Percentiles rank a stretch among this genome's conserved stretches.
Evolutionary conservation across 106 monocot species (phyloP).

Genomic region (Allium fistulosum): DNA sequence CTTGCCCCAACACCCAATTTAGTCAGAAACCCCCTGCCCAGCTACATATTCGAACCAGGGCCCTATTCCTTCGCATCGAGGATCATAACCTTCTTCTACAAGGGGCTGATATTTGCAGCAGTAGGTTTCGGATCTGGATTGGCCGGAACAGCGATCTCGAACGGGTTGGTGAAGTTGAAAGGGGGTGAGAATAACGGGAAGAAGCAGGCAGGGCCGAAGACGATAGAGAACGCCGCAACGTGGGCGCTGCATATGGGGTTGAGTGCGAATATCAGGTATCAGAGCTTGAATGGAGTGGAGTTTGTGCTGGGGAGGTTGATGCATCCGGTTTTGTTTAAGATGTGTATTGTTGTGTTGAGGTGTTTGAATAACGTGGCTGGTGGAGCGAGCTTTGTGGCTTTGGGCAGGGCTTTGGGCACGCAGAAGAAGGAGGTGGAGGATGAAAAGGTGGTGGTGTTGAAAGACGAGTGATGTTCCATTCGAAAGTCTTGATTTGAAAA

Average conservation of each 20-base stretch:
- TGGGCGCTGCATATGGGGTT: slow-evolving; percentile 81
- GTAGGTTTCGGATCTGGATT: slow-evolving; percentile 72
- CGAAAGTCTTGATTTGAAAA: too few species aligned
- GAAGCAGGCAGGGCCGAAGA: slow-evolving; percentile 57
- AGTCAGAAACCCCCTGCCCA: slow-evolving; percentile 23
- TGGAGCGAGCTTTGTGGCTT: slow-evolving; percentile 58
- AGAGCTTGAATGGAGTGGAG: slow-evolving; percentile 71
- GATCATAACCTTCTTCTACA: slow-evolving; percentile 44
- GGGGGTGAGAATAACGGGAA: neutral
- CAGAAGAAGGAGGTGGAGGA: slow-evolving; percentile 19
- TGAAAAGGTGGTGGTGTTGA: slow-evolving; percentile 15
- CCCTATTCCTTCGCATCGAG: slow-evolving; percentile 35
- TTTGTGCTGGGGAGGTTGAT: slow-evolving; percentile 38
- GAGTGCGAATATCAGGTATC: slow-evolving; percentile 78
- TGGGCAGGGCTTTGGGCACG: slow-evolving; percentile 59
- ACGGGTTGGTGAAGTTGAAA: slow-evolving; percentile 40
- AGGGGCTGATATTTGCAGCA: slow-evolving; percentile 53
- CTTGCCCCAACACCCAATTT: slow-evolving; percentile 45
- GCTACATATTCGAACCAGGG: slow-evolving; percentile 72
- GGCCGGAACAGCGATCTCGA: slow-evolving; percentile 63
- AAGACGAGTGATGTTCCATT: neutral
- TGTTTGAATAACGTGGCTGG: slow-evolving; percentile 77
- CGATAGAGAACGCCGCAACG: slow-evolving; percentile 54
- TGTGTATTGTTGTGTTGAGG: slow-evolving; percentile 50
- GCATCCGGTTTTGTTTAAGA: slow-evolving; percentile 46